These are phyloP conservation scores for Xylariaceae sp. DNA, from an alignment of 2,329 filamentous ascomycete species.

Conservation along the genomic window DNA sequence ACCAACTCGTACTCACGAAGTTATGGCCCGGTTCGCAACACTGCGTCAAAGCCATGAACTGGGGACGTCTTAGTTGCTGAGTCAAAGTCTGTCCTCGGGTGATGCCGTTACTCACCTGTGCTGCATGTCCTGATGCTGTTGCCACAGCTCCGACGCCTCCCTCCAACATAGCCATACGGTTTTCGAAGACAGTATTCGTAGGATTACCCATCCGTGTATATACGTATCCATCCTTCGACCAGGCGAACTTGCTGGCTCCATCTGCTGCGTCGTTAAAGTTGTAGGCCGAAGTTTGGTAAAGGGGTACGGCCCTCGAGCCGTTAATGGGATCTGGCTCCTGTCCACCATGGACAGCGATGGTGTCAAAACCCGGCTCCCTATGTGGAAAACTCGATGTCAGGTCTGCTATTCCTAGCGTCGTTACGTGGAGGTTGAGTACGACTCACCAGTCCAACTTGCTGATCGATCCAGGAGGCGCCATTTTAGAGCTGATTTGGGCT, in stretches of 20 bases:
- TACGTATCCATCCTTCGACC: constrained; percentile 46
- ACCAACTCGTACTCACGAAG: constrained; percentile 45
- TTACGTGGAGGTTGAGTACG: neutral
- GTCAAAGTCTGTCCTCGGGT: constrained; percentile 7
- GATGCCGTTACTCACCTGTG: constrained; percentile 33
- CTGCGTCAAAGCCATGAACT: constrained; percentile 46
- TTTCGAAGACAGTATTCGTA: constrained; percentile 47
- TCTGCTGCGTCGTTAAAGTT: constrained; percentile 47
- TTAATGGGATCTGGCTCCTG: constrained; percentile 43
- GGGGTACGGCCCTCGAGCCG: constrained; percentile 39
- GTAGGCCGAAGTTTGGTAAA: constrained; percentile 41
- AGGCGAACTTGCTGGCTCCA: constrained; percentile 45
- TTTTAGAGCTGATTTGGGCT: constrained; percentile 22
- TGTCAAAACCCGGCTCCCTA: constrained; percentile 40
- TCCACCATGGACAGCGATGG: constrained; percentile 41
- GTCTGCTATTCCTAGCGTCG: constrained; percentile 2
- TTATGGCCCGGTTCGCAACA: constrained; percentile 46
- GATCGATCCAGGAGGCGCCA: constrained; percentile 42
- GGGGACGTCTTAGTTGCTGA: constrained; percentile 10
- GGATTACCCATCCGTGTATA: constrained; percentile 48
- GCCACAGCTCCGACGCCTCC: constrained; percentile 46
- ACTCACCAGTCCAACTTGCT: constrained; percentile 42
- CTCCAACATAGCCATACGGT: constrained; percentile 46
- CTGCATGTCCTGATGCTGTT: constrained; percentile 45
- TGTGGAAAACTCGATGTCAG: constrained; percentile 22